Evolutionary conservation across 805 yeast species (phyloP), one percentile per base, ranked within the genome.

Genomic region (Sporopachydermia lactativora): DNA sequence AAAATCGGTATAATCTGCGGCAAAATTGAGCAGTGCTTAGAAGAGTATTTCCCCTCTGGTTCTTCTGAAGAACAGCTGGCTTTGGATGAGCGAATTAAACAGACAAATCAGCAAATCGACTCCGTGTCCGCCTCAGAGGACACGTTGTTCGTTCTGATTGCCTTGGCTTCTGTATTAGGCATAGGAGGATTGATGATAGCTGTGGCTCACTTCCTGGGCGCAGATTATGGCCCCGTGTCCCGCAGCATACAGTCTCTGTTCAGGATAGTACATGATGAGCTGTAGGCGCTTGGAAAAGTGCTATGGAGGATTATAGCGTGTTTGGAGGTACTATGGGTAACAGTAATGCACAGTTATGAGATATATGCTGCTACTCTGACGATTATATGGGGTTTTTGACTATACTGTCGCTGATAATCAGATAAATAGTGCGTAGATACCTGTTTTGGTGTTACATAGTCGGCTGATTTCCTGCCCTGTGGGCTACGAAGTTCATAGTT

Each of bases 11-110:
- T 84, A 48, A 73, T 75, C 47, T 81, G 95, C 58, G 95, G 92
- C 41, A 81, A 82, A 59, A 75, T 92, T 47, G 95, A 85, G 53
- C 95, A 83, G 63, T 81, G 75, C 59, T 77, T 89, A 52, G 95
- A 89, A 56, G 65, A 67, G 39, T 67, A 81, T 71, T 75, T 76
- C 55, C 92, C 88, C 6, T 13, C 17, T 17, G 14, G 8, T 11
- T 14, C 19, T 8, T 34, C 39, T 15, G 34, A 16, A 17, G 31
- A 24, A 24, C 13, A 24, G n/a, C 31, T 24, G n/a, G 13, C 31
- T 8, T n/a, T 24, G 8, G 31, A 24, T 24, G n/a, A n/a, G 13
- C 8, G 31, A 24, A 24, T 24, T n/a, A 24, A 24, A n/a, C 13
- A 24, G 13, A 24, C 31, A 8, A 24, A 24, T 24, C 8, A n/a